phyloP scores from a whole-genome alignment of 768 basidiomycete species.

The Boletus subcaerulescens region DNA sequence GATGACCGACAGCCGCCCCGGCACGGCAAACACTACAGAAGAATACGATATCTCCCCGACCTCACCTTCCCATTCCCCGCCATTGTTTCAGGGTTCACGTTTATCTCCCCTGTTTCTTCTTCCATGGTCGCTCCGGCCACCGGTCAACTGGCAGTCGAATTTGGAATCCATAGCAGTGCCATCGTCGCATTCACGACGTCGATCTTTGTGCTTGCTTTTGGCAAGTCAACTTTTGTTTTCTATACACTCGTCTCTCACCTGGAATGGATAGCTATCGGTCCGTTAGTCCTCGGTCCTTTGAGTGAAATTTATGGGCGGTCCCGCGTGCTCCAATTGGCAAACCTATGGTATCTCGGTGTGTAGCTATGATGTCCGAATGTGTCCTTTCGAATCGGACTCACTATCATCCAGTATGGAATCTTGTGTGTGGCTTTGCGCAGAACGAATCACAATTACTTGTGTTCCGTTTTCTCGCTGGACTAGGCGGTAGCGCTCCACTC shows the following conservation, averaged over 20 bases:
- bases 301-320: slow-evolving; percentile 72
- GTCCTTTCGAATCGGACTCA: neutral
- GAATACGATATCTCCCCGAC: slow-evolving; percentile 1
- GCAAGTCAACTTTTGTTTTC: slow-evolving; percentile 31
- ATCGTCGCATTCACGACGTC: slow-evolving; percentile 60
- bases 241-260: neutral
- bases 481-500: slow-evolving; percentile 72
- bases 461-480: slow-evolving; percentile 66
- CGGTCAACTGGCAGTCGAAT: slow-evolving; percentile 45
- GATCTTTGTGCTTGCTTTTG: slow-evolving; percentile 58
- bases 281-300: slow-evolving; percentile 52
- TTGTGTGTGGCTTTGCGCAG: slow-evolving; percentile 61
- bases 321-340: slow-evolving; percentile 56
- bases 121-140: slow-evolving; percentile 72
- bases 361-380: neutral
- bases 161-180: slow-evolving; percentile 50
- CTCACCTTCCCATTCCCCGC: too few species aligned
- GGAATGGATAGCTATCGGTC: slow-evolving; percentile 23
- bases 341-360: slow-evolving; percentile 64
- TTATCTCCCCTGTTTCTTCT: slow-evolving; percentile 67
- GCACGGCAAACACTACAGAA: neutral
- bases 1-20: neutral
- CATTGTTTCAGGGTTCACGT: slow-evolving; percentile 66
- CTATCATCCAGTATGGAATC: slow-evolving; percentile 50
- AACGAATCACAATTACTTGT: slow-evolving; percentile 56